Base-by-base conservation (phyloP, 768 basidiomycete genomes). In the Tubosaeta sp. region DNA sequence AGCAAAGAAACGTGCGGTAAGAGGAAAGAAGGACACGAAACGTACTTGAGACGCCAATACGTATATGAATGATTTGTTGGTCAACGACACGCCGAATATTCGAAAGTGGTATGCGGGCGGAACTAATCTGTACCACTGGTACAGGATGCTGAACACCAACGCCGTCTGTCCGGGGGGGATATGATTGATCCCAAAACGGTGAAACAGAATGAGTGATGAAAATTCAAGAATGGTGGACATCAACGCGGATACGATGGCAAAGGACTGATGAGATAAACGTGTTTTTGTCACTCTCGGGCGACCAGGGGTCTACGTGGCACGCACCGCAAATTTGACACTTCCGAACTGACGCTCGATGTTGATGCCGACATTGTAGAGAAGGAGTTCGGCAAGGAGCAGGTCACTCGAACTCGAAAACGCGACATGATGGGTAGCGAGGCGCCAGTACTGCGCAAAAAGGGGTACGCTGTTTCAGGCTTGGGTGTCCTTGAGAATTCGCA, bases 351-450 rank as follows among this genome's bases (percentile, higher is more conserved):
- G 80, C 63, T 97, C 95, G 29, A 95, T 76, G 25, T 78, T 79
- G 2, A 90, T 66, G 3, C 80, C 82, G 17, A 83, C 75, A 61
- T 83, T 83, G 70, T 85, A 94, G 1, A 95, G 69, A 5, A 93
- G 53, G 25, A 95, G 58, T 54, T 87, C 82, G 0, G 81, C 83
- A 39, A 97, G 66, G 51, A 97, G 78, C 32, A 97, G 76, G 62
- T 95, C 91, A 50, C 88, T 88, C 0, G 91, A 95, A 65, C 84
- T 95, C 8, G 84, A 77, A 65, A 86, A 95, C 2, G 83, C 86
- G 16, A 90, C 56, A 55, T 88, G 86, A 66, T 93, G 86, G 10
- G 77, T 70, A 16, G 81, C 62, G 17, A 97, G 75, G 29, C 94
- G 80, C 91, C 91, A 97, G 63, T 91, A 92, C 92, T 97, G 68